Evolutionary conservation across 2,329 filamentous ascomycete species (phyloP).

Genomic region (Acrocalymma vagum): DNA sequence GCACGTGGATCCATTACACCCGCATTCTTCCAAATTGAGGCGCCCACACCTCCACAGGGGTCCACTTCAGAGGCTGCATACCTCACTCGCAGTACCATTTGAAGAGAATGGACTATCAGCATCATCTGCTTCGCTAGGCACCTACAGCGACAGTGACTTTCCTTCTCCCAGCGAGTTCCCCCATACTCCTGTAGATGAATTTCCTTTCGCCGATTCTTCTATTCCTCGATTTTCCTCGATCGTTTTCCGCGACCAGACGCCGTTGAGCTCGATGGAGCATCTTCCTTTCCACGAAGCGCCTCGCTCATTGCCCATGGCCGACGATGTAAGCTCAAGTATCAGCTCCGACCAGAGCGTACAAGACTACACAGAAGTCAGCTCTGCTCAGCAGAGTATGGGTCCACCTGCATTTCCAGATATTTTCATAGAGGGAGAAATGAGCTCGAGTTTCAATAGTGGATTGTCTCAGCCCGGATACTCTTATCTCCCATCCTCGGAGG

Average conservation of each 20-base stretch:
- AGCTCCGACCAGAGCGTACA: conserved; percentile 56
- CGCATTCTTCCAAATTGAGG: conserved; percentile 46
- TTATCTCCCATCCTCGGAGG: conserved; percentile 51
- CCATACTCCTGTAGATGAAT: conserved; percentile 55
- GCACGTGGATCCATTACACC: conserved; percentile 46
- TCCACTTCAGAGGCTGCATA: conserved; percentile 54
- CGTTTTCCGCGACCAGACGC: conserved; percentile 41
- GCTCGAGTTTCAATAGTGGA: conserved; percentile 46
- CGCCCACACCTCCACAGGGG: conserved; percentile 47
- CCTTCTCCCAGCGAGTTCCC: conserved; percentile 58
- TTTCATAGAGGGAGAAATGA: conserved; percentile 49
- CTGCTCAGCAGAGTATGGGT: conserved; percentile 43
- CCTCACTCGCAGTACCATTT: conserved; percentile 49
- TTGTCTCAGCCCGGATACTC: conserved; percentile 47
- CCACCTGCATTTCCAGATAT: conserved; percentile 47
- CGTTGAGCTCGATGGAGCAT: conserved; percentile 49
- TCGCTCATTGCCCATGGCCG: conserved; percentile 45
- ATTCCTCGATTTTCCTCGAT: conserved; percentile 45
- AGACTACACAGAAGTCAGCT: conserved; percentile 51
- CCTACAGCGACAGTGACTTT: conserved; percentile 58
- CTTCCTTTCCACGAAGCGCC: conserved; percentile 45
- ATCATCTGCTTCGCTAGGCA: conserved; percentile 56
- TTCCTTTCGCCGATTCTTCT: conserved; percentile 50
- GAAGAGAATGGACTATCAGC: conserved; percentile 53
- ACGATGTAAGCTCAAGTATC: conserved; percentile 55